Conservation (phyloP, 331 rosid species). For the Quercus phellos region DNA sequence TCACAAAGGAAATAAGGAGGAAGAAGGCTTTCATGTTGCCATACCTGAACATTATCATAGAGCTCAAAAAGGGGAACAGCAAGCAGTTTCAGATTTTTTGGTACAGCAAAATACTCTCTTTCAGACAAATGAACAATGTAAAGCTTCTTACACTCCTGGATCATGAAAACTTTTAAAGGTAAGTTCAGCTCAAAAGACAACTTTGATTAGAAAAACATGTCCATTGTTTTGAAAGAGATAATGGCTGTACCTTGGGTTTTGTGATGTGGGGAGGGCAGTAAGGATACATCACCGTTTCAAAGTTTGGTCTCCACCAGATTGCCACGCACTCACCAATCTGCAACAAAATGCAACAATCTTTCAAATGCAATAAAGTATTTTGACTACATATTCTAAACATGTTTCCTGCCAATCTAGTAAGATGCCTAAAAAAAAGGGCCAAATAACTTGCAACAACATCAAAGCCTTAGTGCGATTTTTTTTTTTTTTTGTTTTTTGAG, state of each 20-base stretch:
- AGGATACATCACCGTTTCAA: conserved; percentile 95
- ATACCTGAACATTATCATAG: conserved; percentile 98
- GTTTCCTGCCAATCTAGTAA: too few relatives aligned
- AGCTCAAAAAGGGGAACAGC: conserved; percentile 99
- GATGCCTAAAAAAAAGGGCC: too few relatives aligned
- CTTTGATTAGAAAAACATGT: neutral
- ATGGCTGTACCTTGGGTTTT: conserved; percentile 73
- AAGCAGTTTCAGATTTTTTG: conserved; percentile 86
- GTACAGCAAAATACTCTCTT: conserved; percentile 95
- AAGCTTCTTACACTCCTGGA: conserved; percentile 96
- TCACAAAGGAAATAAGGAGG: too few relatives aligned
- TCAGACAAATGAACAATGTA: conserved; percentile 93
- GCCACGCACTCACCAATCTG: conserved; percentile 99
- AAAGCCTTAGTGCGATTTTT: too few relatives aligned
- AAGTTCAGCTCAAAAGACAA: neutral
- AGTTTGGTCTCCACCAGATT: conserved; percentile 99
- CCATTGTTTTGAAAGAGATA: neutral
- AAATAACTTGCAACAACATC: too few relatives aligned
- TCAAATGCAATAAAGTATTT: too few relatives aligned
- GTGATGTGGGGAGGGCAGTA: conserved; percentile 99
- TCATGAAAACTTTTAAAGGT: neutral
- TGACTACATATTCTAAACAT: too few relatives aligned
- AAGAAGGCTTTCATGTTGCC: neutral
- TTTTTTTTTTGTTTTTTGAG: too few relatives aligned
- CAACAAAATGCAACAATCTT: conserved; percentile 9